phyloP scores from a whole-genome alignment of 164 flowering plant genomes.

The Tetrastigma voinierianum region DNA sequence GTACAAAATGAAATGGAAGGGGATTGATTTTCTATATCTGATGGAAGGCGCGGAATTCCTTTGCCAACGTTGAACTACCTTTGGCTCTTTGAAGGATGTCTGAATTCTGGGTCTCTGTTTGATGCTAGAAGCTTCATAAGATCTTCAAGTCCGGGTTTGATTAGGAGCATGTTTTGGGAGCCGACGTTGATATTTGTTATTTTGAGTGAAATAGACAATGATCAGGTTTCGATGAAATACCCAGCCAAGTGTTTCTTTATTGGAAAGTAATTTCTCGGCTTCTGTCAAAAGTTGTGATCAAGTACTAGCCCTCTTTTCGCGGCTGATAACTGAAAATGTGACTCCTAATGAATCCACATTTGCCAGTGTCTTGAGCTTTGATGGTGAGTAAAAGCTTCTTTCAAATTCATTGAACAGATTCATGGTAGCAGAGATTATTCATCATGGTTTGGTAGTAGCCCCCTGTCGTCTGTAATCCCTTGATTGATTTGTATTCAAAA shows the following conservation, averaged over 20 bases:
- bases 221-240: conserved; percentile 30
- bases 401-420: conserved; percentile 24
- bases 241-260: conserved; percentile 11
- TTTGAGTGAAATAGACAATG: conserved; percentile 21
- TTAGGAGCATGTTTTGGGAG: conserved; percentile 16
- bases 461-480: conserved; percentile 27
- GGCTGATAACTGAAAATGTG: conserved; percentile 21
- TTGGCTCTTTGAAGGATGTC: conserved; percentile 26
- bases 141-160: conserved; percentile 31
- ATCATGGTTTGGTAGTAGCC: conserved; percentile 22
- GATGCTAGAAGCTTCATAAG: conserved; percentile 25
- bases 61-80: conserved; percentile 24
- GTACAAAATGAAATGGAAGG: conserved; percentile 9
- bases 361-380: conserved; percentile 25
- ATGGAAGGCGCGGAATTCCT: conserved; percentile 26
- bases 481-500: conserved; percentile 34
- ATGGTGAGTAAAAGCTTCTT: conserved; percentile 17
- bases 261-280: conserved; percentile 26
- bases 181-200: conserved; percentile 19
- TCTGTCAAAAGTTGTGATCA: conserved; percentile 12
- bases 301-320: conserved; percentile 18
- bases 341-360: conserved; percentile 24
- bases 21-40: conserved; percentile 9
- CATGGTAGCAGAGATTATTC: conserved; percentile 34
- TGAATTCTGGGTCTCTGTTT: conserved; percentile 19